phyloP scores from a whole-genome alignment of 257 asterid species.

The Nicotiana obtusifolia region DNA sequence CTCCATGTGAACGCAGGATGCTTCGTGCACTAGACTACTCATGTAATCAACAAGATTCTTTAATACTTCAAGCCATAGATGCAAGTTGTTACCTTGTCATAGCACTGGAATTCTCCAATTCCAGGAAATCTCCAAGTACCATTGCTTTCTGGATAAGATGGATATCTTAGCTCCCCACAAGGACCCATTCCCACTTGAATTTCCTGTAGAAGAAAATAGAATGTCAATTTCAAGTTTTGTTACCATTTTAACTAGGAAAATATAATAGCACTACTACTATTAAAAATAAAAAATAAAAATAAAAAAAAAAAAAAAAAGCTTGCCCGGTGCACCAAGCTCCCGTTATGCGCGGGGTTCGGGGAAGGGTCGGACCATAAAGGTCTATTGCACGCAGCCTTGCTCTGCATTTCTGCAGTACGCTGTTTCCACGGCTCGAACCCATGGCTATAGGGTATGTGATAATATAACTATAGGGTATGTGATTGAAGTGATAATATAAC shows the following conservation, averaged over 20 bases:
- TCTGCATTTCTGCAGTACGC: too few species aligned
- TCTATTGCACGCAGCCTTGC: too few species aligned
- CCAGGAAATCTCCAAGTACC: slow-evolving; percentile 87
- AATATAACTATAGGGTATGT: neutral
- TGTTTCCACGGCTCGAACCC: too few species aligned
- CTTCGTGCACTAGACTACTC: neutral
- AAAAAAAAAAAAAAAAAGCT: too few species aligned
- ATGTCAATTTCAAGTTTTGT: neutral
- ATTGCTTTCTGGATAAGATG: slow-evolving; percentile 89
- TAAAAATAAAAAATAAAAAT: too few species aligned
- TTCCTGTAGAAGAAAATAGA: slow-evolving; percentile 47
- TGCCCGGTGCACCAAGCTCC: too few species aligned
- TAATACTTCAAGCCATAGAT: neutral
- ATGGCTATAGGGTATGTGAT: too few species aligned
- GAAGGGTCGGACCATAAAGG: too few species aligned
- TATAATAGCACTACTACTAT: too few species aligned
- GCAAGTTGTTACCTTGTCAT: slow-evolving; percentile 56
- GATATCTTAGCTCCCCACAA: slow-evolving; percentile 93
- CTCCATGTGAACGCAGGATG: too few species aligned
- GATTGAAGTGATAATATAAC: neutral
- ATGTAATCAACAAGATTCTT: neutral
- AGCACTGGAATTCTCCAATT: slow-evolving; percentile 86
- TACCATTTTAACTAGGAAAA: too few species aligned
- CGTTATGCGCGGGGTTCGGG: too few species aligned
- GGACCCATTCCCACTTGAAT: slow-evolving; percentile 96